Evolutionary conservation across 164 flowering plant genomes (phyloP), one percentile per base, ranked within the genome.

Genomic region (Stephania japonica): DNA sequence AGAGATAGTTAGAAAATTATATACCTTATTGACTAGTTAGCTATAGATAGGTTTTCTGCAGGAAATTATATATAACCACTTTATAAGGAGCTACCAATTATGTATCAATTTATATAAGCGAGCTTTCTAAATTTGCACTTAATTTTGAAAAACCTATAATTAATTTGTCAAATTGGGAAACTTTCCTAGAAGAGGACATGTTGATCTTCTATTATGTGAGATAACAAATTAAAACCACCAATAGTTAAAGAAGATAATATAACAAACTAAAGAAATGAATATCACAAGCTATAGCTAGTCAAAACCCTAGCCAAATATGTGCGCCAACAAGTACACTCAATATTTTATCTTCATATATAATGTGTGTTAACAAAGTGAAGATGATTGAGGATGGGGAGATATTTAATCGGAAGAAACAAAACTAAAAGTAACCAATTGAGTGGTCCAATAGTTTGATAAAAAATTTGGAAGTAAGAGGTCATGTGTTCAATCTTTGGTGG

Each of bases 291-390:
- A 32, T 47, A 25, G 13, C 43, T 21, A 21, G 64, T 4, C 9
- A 61, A 63, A 43, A 68, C 18, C 71, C 66, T 3, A 50, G 42
- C 38, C 4, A 50, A 25, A 67, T 3, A 59, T 67, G 70, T 67
- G 41, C 68, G 21, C 14, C 43, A 32, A 41, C 70, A 67, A 38
- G 25, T 32, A 47, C 49, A 25, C 42, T 77, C 68, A 65, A 68
- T 66, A 72, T 69, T 64, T 42, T 25, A 73, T 65, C 70, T 70
- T 38, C 18, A 56, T 71, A 76, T 56, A 14, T 0, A 47, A 14
- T 16, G 2, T 9, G 38, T 42, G 65, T 53, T 19, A 62, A 59
- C 70, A 47, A 67, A 69, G 32, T 26, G 23, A 18, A 42, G 32
- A 44, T 9, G 25, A 44, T 3, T 13, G 56, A 27, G 16, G 69